A percentile compares a stretch with the other conserved stretches of the same genome.
Evolutionary conservation across 345 rosid species (phyloP).

Genomic region (Psidium friedrichsthalianum): DNA sequence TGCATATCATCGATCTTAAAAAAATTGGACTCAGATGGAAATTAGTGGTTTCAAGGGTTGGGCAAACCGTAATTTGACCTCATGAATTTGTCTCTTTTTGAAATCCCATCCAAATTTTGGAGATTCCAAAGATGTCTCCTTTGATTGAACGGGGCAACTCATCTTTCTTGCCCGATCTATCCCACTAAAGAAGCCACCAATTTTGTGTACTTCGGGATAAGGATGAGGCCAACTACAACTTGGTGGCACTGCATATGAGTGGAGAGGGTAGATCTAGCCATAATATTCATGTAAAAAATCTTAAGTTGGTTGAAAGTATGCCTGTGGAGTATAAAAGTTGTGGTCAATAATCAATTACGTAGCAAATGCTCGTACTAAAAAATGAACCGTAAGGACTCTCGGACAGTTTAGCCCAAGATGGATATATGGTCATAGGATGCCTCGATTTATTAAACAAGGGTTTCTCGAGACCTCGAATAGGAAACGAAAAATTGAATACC

Average conservation of each 20-base stretch:
- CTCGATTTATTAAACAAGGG: background rate
- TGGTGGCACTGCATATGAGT: background rate
- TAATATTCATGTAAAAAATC: background rate
- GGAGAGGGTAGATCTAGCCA: background rate
- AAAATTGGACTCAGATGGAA: background rate
- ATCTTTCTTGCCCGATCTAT: background rate
- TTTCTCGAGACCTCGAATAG: too few species aligned
- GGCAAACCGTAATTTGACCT: background rate
- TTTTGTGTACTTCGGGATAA: background rate
- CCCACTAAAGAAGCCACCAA: background rate
- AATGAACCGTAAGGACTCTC: background rate
- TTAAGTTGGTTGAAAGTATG: rapidly evolving
- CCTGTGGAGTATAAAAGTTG: background rate
- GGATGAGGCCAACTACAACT: background rate
- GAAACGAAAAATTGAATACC: too few species aligned
- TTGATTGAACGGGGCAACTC: background rate
- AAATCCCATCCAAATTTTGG: background rate
- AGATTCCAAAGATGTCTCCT: background rate
- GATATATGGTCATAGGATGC: background rate
- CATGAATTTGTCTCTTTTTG: background rate
- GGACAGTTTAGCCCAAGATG: background rate
- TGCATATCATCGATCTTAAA: background rate
- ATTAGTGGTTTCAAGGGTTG: background rate
- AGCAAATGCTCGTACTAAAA: rapidly evolving
- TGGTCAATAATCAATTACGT: rapidly evolving